Evolutionary conservation across 805 yeast species (phyloP), one percentile per base, ranked within the genome.

Genomic region (Metschnikowia hibisci): DNA sequence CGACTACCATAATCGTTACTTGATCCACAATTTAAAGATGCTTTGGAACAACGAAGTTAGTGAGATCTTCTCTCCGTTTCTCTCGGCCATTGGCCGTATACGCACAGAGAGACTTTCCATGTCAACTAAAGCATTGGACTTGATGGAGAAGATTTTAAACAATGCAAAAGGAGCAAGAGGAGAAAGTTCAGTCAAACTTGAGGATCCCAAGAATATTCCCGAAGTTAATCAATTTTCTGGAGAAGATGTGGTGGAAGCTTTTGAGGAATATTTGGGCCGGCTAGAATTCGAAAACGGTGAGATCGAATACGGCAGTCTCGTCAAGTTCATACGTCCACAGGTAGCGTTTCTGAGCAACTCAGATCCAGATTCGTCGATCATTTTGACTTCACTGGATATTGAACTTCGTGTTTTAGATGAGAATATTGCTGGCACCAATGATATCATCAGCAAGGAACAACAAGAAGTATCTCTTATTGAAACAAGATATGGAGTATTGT

Each of bases 301-400:
- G 59, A 54, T 65, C 43, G 71, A 61, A 53, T 78, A 81, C 41
- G 78, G 84, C 33, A 84, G 80, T 57, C 67, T 81, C 48, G 71
- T 90, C 25, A 81, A 81, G 46, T 69, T 91, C 33, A 67, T 84
- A 5, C 78, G 87, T 22, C 96, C 97, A 0, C 96, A 91, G 60
- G 78, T 89, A 36, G 97, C 90, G 58, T 54, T 79, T 18, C 64
- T 69, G 9, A 71, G 79, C 15, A 73, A 71, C 11, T 61, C 63
- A 14, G 77, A 73, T 37, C 69, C 67, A 1, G 63, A 73, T 11
- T 65, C 77, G 1, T 76, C 81, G 44, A 69, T 77, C 6, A 56
- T 81, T 27, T 52, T 81, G 3, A 67, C 81, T 3, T 75, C 85
- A 0, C 74, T 76, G 48, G 85, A 81, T 52, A 69, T 82, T 42